A percentile compares a stretch with the other conserved stretches of the same genome.
phyloP scores from a whole-genome alignment of 371 early-diverging fungal species.

The Mucor irregularis region DNA sequence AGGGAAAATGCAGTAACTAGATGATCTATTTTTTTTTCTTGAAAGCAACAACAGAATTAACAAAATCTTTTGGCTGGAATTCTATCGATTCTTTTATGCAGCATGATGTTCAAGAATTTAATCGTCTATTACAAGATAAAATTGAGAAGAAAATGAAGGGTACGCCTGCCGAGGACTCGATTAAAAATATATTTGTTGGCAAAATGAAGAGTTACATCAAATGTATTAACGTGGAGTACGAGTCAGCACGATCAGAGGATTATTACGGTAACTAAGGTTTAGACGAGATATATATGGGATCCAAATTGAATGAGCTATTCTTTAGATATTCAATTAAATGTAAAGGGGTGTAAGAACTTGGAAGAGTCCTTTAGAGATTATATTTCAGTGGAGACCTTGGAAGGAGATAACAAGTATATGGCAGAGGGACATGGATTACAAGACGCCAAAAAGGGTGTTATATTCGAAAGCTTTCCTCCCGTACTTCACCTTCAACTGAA shows the following conservation, averaged over 20 bases:
- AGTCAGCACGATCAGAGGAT: constrained; percentile 81
- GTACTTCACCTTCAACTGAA: constrained; percentile 96
- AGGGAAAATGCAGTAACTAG: constrained; percentile 56
- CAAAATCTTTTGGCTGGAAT: constrained; percentile 80
- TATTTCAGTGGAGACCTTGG: constrained; percentile 83
- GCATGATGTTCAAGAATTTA: constrained; percentile 96
- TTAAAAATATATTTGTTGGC: constrained; percentile 84
- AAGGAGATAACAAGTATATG: constrained; percentile 95
- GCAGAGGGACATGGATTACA: constrained; percentile 96
- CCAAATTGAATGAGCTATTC: too few species aligned
- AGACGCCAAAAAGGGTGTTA: constrained; percentile 94
- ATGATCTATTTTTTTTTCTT: constrained; percentile 68
- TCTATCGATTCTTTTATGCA: constrained; percentile 90
- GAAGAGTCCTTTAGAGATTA: constrained; percentile 88
- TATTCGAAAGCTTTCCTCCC: constrained; percentile 93
- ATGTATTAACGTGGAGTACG: constrained; percentile 90
- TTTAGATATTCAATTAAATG: constrained; percentile 89
- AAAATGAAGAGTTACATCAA: constrained; percentile 91
- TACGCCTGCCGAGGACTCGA: constrained; percentile 85
- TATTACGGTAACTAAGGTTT: constrained; percentile 25
- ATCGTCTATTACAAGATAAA: constrained; percentile 90
- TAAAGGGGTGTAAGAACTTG: constrained; percentile 84
- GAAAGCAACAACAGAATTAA: constrained; percentile 74
- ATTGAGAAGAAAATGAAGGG: constrained; percentile 83
- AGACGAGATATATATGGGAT: too few species aligned